Base-by-base conservation (phyloP, 2,329 filamentous ascomycete species). In the Plectosphaerella plurivora region DNA sequence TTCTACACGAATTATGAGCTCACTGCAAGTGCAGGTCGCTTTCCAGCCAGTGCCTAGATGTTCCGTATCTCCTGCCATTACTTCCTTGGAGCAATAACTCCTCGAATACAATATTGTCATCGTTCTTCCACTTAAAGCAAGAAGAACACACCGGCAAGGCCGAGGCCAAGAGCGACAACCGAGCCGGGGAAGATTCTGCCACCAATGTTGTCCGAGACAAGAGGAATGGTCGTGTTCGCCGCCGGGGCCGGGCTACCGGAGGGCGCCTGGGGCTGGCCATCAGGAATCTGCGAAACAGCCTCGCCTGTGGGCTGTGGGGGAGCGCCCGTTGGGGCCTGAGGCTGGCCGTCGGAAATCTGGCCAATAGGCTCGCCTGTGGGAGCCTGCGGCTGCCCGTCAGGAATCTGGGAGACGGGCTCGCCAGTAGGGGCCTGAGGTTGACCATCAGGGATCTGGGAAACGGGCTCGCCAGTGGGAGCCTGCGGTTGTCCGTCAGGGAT, bases 401-500 rank as follows among this genome's bases (percentile, higher is more conserved):
- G 51, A 11, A 67, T 64, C 54, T 70, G 66, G 33, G 51, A 51
- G 36, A 58, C 52, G 15, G 52, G 51, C 46, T 47, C 50, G 16
- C 51, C 51, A 24, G 47, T 50, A 37, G 66, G 61, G 22, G 61
- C 64, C 50, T 66, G 61, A 24, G 67, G 55, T 53, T 65, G 61
- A 7, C 67, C 67, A 47, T 68, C 65, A 2, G 58, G 51, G 12
- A 67, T 64, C 54, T 70, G 65, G 28, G 51, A 49, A 25, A 56
- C 51, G 33, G 52, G 51, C 11, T 41, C 18, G 41, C 41, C 41
- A 45, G 55, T 35, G 54, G 54, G 11, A 54, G 49, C 47, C 47
- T 49, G 36, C 12, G 47, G 47, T 63, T 60, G 68, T 61, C 73
- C 73, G 47, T 75, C 73, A 7, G 67, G 65, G 53, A 80, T 79